These are phyloP conservation scores for Cytospora chrysosperma DNA, from an alignment of 2,329 filamentous ascomycete species.

Conservation along the genomic window DNA sequence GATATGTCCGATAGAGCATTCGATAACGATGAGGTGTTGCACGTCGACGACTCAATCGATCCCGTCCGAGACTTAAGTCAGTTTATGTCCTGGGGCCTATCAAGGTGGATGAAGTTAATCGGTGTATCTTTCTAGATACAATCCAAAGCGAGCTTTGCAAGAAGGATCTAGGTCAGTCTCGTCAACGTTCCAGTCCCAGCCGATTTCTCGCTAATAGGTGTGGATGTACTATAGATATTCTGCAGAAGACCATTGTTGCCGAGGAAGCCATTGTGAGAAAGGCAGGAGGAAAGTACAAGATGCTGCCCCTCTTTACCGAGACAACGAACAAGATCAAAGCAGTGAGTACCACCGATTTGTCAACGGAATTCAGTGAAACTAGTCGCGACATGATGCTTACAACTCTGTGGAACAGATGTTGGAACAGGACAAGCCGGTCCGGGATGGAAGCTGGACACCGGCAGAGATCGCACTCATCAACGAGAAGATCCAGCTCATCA, in stretches of 20 bases:
- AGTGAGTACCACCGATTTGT: constrained; percentile 26
- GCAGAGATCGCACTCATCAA: constrained; percentile 46
- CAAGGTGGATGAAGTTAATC: constrained; percentile 20
- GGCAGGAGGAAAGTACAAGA: constrained; percentile 45
- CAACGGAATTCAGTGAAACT: neutral
- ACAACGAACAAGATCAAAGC: constrained; percentile 42
- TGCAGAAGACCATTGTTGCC: constrained; percentile 39
- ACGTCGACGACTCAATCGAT: constrained; percentile 48
- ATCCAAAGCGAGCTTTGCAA: constrained; percentile 42
- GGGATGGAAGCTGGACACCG: constrained; percentile 43
- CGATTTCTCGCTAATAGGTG: neutral
- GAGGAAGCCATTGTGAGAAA: constrained; percentile 42
- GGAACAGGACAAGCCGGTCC: constrained; percentile 41
- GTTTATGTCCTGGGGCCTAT: constrained; percentile 24
- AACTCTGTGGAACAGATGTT: constrained; percentile 32
- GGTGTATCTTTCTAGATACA: constrained; percentile 31
- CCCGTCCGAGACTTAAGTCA: constrained; percentile 43
- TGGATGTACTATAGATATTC: constrained; percentile 34
- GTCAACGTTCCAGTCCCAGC: neutral
- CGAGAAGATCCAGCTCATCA: constrained; percentile 46
- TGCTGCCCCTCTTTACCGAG: constrained; percentile 44
- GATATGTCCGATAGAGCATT: constrained; percentile 37
- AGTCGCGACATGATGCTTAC: constrained; percentile 13
- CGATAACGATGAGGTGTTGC: constrained; percentile 45
- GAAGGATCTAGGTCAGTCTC: constrained; percentile 37